Percentiles rank a stretch among this genome's conserved stretches.
phyloP scores from a whole-genome alignment of 2,329 filamentous ascomycete species.

The Penicillium frequentans region DNA sequence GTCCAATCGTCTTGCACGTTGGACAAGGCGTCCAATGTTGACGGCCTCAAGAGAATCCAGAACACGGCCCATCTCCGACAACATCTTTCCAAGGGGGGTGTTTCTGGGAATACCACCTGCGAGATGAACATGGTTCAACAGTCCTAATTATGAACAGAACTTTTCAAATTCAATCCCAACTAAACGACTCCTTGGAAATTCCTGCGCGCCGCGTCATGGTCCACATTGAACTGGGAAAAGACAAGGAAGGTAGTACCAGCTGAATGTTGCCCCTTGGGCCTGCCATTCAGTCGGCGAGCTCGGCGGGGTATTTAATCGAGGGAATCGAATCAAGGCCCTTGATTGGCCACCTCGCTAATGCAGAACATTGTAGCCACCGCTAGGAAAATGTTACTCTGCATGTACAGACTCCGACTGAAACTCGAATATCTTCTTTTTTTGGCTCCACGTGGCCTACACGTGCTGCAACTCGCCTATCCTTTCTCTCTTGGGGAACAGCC shows the following conservation, averaged over 20 bases:
- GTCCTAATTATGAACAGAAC: neutral
- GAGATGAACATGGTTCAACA: conserved; percentile 9
- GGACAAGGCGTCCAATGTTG: conserved; percentile 21
- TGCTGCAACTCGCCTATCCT: conserved; percentile 23
- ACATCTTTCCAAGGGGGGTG: neutral
- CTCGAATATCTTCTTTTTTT: neutral
- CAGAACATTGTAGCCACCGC: conserved; percentile 12
- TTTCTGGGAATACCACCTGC: conserved; percentile 1
- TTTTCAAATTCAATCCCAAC: conserved; percentile 2
- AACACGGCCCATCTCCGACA: conserved; percentile 4
- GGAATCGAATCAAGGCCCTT: neutral
- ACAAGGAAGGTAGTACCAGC: neutral
- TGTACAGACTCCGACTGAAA: conserved; percentile 11
- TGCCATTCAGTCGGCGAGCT: neutral
- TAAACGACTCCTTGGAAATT: neutral
- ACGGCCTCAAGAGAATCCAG: neutral
- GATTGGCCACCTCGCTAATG: conserved; percentile 8
- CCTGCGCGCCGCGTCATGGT: neutral
- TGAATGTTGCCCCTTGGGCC: conserved; percentile 1
- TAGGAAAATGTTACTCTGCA: conserved; percentile 1
- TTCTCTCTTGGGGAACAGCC: conserved; percentile 11
- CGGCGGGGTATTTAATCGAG: neutral
- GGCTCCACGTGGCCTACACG: conserved; percentile 25
- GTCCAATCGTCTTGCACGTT: conserved; percentile 10
- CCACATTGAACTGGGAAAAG: neutral